These are phyloP conservation scores for Inga oerstediana DNA, from an alignment of 306 rosid genomes.

Conservation along the genomic window DNA sequence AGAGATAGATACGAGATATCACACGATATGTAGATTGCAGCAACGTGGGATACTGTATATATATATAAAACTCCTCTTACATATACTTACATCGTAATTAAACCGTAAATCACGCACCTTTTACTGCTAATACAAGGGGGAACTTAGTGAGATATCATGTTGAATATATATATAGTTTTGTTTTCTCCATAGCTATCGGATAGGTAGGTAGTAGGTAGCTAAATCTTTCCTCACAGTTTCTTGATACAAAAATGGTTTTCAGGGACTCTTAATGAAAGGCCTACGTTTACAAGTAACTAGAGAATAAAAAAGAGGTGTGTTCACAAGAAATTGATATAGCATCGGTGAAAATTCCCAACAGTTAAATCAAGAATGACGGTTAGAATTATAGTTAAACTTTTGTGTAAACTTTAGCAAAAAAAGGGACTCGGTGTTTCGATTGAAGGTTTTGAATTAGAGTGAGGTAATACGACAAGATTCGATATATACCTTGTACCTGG, in stretches of 20 bases:
- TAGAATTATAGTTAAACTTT: not conserved
- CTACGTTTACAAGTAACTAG: not conserved
- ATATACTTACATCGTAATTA: too few relatives aligned
- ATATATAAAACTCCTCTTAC: too few relatives aligned
- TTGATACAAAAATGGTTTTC: not conserved
- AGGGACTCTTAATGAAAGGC: not conserved
- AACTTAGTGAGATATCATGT: not conserved
- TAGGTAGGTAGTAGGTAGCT: not conserved
- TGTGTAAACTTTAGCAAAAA: not conserved
- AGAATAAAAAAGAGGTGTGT: not conserved
- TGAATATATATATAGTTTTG: not conserved
- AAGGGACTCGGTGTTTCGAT: not conserved
- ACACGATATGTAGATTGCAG: not conserved
- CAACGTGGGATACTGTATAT: not conserved
- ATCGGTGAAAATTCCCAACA: not conserved
- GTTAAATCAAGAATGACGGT: not conserved
- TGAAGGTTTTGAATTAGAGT: not conserved
- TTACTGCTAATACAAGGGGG: too few relatives aligned
- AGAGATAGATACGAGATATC: not conserved
- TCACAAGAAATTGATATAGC: not conserved
- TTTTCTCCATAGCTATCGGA: not conserved
- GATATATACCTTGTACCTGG: constrained; percentile 83
- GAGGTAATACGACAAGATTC: not conserved
- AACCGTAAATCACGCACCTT: too few relatives aligned
- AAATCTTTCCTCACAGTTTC: not conserved